Base-by-base conservation (phyloP, 495 filamentous ascomycete genomes). In the Xylona heveae region DNA sequence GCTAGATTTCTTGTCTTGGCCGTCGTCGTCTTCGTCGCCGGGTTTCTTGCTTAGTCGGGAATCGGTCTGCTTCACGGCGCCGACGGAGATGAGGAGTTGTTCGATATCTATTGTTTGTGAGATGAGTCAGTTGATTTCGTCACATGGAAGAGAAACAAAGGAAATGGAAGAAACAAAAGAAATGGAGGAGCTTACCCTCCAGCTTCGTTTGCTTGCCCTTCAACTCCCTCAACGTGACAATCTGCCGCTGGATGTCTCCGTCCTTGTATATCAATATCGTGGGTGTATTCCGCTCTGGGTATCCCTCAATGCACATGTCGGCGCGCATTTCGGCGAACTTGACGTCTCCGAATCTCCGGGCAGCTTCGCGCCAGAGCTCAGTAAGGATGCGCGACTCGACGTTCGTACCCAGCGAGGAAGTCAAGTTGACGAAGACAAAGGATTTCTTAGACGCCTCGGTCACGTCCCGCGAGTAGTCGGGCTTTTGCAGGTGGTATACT, bases 271-370 rank as follows among this genome's bases (percentile, higher is more conserved):
- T 67, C 35, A 99, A 53, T 19, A 99, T 84, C 5, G 88, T 99
- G 6, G 88, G 88, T 30, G 81, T 90, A 45, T 94, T 95, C 32
- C 64, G 63, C 46, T 95, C 90, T 10, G 88, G 88, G 49, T 95
- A 99, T 14, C 76, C 76, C 54, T 95, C 88, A 44, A 99, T 93
- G 36, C 88, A 92, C 66, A 91, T 72, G 45, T 83, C 74, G 2
- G 70, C 88, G 41, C 71, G 63, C 28, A 99, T 95, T 53, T 99
- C 81, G 49, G 84, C 94, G 57, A 99, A 99, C 54, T 99, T 99
- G 47, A 95, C 53, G 36, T 99, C 83, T 19, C 80, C 80, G 45
- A 74, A 95, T 45, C 80, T 79, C 34, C 50, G 52, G 10, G 88
- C 88, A 37, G 83, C 56, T 45, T 78, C 66, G 14, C 75, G 61